Base-by-base conservation (phyloP, 148 eudicot genomes). In the Silene uniflora region DNA sequence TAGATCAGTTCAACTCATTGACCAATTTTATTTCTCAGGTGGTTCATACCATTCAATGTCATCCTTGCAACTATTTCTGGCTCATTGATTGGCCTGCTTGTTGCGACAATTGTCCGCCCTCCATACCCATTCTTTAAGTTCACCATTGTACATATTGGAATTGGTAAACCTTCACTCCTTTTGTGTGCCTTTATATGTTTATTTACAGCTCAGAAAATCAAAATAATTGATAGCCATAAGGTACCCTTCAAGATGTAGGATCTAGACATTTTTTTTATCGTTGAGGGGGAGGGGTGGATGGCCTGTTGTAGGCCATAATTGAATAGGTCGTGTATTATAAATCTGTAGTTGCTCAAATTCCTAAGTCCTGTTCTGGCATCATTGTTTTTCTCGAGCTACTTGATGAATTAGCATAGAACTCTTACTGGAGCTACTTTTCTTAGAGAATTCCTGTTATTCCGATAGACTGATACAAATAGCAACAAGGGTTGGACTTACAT, bases 61-160 rank as follows among this genome's bases (percentile, higher is more conserved):
- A 49, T 95, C 72, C 84, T 95, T 13, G 86, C 96, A 27, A 86
- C 96, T 52, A 85, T 95, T 80, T 78, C 93, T 25, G 99, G 99
- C 60, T 95, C 99, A 5, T 74, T 95, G 27, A 95, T 95, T 69
- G 99, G 99, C 47, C 80, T 95, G 29, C 49, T 85, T 75, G 89
- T 92, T 52, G 99, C 96, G 5, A 62, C 81, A 52, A 77, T 92
- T 14, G 73, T 92, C 63, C 89, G 79, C 54, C 99, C 99, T 49
- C 99, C 99, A 24, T 90, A 92, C 81, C 99, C 99, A 16, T 95
- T 69, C 80, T 95, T 90, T 80, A 95, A 92, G 85, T 95, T 95
- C 83, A 90, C 99, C n/a, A 82, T 95, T 71, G 55, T 95, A 60
- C 97, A 92, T 59, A 89, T 95, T 75, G 99, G 99, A 76, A 91